These are phyloP conservation scores for Sclerotinia subarctica DNA, from an alignment of 2,329 filamentous ascomycete species.

Conservation along the genomic window DNA sequence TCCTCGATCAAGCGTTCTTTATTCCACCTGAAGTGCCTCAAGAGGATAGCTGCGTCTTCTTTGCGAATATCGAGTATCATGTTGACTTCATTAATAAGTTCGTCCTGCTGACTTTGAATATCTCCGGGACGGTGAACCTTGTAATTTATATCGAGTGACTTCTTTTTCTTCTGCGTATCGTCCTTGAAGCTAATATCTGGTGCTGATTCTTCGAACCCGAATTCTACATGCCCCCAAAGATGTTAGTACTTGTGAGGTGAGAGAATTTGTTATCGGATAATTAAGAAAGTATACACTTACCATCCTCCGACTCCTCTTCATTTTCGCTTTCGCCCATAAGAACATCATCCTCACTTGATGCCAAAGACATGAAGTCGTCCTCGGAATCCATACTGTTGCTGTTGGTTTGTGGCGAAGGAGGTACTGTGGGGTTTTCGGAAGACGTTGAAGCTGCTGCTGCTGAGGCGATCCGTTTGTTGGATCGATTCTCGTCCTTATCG, in stretches of 20 bases:
- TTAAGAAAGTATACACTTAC: constrained; percentile 26
- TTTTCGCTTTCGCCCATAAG: constrained; percentile 77
- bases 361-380: constrained; percentile 84
- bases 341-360: constrained; percentile 73
- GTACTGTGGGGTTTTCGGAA: constrained; percentile 35
- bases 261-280: background rate
- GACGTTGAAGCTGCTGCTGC: constrained; percentile 34
- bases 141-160: constrained; percentile 80
- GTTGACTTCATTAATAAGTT: constrained; percentile 84
- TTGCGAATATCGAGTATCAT: constrained; percentile 85
- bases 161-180: constrained; percentile 67
- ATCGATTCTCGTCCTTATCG: constrained; percentile 38
- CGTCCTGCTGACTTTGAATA: constrained; percentile 80
- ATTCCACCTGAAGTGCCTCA: constrained; percentile 92
- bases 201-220: constrained; percentile 50
- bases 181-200: constrained; percentile 50
- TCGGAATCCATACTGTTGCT: constrained; percentile 82
- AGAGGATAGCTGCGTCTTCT: constrained; percentile 84
- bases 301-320: constrained; percentile 55
- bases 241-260: constrained; percentile 20
- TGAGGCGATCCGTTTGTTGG: constrained; percentile 40
- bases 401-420: constrained; percentile 55
- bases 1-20: constrained; percentile 91
- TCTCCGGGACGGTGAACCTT: constrained; percentile 76
- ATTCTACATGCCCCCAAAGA: constrained; percentile 31